Evolutionary conservation across 176 grass and related monocot species (phyloP), one percentile per base, ranked within the genome.

Genomic region (Carex myosuroides): DNA sequence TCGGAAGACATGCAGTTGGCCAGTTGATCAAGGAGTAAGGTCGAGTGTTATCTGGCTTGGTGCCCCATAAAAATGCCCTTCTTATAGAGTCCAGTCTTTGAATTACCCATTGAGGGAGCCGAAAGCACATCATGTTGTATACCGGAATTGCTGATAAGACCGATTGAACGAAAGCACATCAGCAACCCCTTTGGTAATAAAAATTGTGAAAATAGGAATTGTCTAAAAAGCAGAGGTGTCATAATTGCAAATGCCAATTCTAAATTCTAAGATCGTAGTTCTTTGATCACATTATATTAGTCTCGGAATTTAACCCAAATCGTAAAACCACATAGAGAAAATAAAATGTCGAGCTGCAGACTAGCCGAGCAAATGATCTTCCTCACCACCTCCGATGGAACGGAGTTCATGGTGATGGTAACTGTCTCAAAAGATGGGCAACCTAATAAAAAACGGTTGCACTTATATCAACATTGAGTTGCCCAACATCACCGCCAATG

Each of bases 381-480:
- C 8, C 78, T 87, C 10, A 73, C 12, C 26, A 87, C 64, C 85
- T 81, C 66, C 13, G 66, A 87, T 33, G 79, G 85, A 5, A 52
- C 54, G 66, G 56, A 61, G 12, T 87, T 87, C 78, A 64, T 60
- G 64, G 85, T 76, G 18, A 77, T 46, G 53, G 85, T 79, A 12
- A 82, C 42, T 53, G 79, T 87, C 79, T 30, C 50, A 63, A 77
- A 81, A 44, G 53, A 81, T 87, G 65, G 12, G 44, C 9, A 12
- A 82, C 54, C 73, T 82, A 79, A 87, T 87, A 35, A 78, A 87
- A 41, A 67, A 82, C 3, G 79, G 60, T 20, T 53, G 33, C 66
- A 39, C 16, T 53, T 48, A 73, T 3, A 60, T 30, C 29, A 39
- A 21, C n/a, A 82, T 87, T 32, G 78, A 78, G 32, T 1, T 83